A percentile compares a stretch with the other conserved stretches of the same genome.
phyloP scores from a whole-genome alignment of 1,139 yeast species.

The Schwanniomyces etchellsii region DNA sequence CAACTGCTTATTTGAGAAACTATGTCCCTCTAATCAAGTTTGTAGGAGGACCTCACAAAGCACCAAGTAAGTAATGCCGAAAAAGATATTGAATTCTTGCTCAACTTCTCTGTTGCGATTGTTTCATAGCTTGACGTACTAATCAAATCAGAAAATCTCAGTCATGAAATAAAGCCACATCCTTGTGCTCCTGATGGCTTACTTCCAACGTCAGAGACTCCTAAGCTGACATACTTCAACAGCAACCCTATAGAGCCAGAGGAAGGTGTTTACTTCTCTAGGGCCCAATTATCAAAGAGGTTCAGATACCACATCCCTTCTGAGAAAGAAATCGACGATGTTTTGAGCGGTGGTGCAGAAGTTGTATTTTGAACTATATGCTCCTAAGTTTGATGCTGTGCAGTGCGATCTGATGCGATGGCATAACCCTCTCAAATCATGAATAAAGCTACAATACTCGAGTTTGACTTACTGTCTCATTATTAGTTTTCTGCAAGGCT shows the following conservation, averaged over 20 bases:
- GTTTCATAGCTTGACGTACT: conserved; percentile 13
- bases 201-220: conserved; percentile 25
- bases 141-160: conserved; percentile 19
- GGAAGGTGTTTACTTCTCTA: conserved; percentile 48
- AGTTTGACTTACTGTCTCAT: no score
- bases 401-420: no score
- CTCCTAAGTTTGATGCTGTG: no score
- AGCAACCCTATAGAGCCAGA: conserved; percentile 33
- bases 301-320: conserved; percentile 61
- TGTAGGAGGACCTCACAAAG: conserved; percentile 55
- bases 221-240: conserved; percentile 13
- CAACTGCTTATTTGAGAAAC: conserved; percentile 23
- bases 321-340: conserved; percentile 65
- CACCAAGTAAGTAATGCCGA: conserved; percentile 35
- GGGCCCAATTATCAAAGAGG: conserved; percentile 63
- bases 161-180: conserved; percentile 29
- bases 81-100: no score
- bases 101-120: no score
- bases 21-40: conserved; percentile 57
- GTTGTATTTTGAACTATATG: conserved; percentile 27
- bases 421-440: no score
- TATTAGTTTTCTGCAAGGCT: no score
- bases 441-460: no score
- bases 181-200: conserved; percentile 51
- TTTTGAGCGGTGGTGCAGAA: conserved; percentile 75